Conservation (phyloP, 106 monocot species). For the Triglochin maritima region DNA sequence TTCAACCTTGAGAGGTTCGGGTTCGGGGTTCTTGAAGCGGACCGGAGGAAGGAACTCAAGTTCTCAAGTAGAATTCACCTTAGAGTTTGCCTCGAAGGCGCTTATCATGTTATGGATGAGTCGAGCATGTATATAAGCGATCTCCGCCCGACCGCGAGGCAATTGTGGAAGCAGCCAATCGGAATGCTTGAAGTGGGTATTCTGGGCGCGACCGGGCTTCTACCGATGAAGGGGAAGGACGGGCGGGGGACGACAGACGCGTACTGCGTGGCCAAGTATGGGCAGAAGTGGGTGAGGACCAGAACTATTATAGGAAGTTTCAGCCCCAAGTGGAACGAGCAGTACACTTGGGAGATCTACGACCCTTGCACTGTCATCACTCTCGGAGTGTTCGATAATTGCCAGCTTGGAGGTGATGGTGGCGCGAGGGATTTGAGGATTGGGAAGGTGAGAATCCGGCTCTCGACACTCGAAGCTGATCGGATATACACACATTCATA, state of each 20-base stretch:
- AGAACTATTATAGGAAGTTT: conserved; percentile 48
- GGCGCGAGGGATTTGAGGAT: conserved; percentile 32
- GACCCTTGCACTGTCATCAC: conserved; percentile 71
- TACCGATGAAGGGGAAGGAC: conserved; percentile 53
- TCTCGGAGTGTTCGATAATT: conserved; percentile 63
- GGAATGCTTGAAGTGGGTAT: conserved; percentile 62
- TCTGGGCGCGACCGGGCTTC: conserved; percentile 32
- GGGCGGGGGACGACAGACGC: conserved; percentile 42
- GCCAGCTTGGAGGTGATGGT: conserved; percentile 16
- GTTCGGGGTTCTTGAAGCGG: conserved; percentile 30
- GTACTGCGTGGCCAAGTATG: conserved; percentile 77
- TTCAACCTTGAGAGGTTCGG: conserved; percentile 50
- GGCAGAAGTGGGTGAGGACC: conserved; percentile 71
- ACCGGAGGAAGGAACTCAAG: conserved; percentile 31
- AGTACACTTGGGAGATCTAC: conserved; percentile 74
- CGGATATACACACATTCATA: conserved; percentile 56
- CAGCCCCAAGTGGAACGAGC: conserved; percentile 59
- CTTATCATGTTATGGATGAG: conserved; percentile 62
- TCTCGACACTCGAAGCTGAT: conserved; percentile 57
- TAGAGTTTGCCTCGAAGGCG: conserved; percentile 53
- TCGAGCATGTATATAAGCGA: conserved; percentile 55
- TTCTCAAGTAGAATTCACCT: conserved; percentile 54
- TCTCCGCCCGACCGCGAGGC: conserved; percentile 45
- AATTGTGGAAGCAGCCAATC: conserved; percentile 47
- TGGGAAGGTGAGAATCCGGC: conserved; percentile 63